A percentile compares a stretch with the other conserved stretches of the same genome.
Evolutionary conservation across 2,329 filamentous ascomycete genomes (phyloP).

Genomic region (Metarhizium anisopliae): DNA sequence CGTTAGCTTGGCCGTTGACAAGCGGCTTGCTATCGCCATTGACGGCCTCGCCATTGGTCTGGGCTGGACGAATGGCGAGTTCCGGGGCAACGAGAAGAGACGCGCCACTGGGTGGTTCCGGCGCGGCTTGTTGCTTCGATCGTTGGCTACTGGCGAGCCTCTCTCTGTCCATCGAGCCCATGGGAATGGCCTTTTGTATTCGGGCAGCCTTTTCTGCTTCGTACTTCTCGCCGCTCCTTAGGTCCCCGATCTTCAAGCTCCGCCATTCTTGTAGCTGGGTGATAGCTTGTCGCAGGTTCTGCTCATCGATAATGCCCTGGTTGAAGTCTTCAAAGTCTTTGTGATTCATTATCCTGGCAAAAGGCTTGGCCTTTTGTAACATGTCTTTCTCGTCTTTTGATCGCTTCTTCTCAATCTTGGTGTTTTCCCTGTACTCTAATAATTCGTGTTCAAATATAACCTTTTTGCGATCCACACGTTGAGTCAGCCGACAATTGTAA

Average conservation of each 20-base stretch:
- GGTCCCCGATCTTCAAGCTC: constrained; percentile 69
- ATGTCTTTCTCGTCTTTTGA: constrained; percentile 92
- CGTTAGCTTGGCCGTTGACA: constrained; percentile 42
- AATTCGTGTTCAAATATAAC: constrained; percentile 93
- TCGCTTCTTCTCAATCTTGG: constrained; percentile 81
- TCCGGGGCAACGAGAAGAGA: constrained; percentile 72
- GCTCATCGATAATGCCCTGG: constrained; percentile 79
- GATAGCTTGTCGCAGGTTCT: constrained; percentile 85
- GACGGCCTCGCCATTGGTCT: constrained; percentile 26
- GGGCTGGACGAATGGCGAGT: constrained; percentile 51
- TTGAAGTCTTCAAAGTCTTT: constrained; percentile 82
- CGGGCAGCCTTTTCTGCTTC: constrained; percentile 78
- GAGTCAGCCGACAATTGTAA: constrained; percentile 86
- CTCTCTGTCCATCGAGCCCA: constrained; percentile 78
- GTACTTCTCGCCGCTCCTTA: constrained; percentile 83
- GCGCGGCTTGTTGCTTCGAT: constrained; percentile 55
- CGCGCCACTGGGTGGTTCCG: constrained; percentile 65
- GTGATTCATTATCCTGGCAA: constrained; percentile 93
- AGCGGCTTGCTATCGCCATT: constrained; percentile 44
- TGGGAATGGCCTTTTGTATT: constrained; percentile 58
- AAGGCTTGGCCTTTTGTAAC: constrained; percentile 88
- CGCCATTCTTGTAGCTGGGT: constrained; percentile 91
- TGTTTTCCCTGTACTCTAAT: constrained; percentile 88
- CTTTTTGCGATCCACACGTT: constrained; percentile 88
- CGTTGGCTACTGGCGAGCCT: constrained; percentile 63